Evolutionary conservation across 2,329 filamentous ascomycete genomes (phyloP), one percentile per base, ranked within the genome.

Genomic region (Phialophora macrospora): DNA sequence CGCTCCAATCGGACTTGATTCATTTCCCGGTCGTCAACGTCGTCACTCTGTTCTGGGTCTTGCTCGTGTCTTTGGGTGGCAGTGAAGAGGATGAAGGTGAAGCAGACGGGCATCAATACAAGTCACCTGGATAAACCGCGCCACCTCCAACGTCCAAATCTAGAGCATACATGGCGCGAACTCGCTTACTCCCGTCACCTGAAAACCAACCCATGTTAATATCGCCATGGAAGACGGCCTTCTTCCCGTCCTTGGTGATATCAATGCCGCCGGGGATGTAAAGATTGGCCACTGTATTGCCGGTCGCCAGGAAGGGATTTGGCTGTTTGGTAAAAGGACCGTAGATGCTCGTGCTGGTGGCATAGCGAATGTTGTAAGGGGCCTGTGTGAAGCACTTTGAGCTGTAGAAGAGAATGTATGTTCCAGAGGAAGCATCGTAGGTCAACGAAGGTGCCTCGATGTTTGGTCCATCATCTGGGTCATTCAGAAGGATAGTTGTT

Each of bases 381-480:
- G 80, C 73, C 38, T 81, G 79, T 1, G 80, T 80, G 74, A 80
- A 88, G 74, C 85, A 87, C 38, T 77, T 75, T 4, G 67, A 72
- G 1, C 75, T 72, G 75, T 85, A 89, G 72, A 88, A 87, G 34
- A 89, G 76, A 51, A 86, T 79, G 71, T 88, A 88, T 7, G 77
- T 78, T 22, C 80, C 79, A 3, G 64, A 63, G 11, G 64, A 66
- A 0, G 69, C 69, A 5, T 78, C 77, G 3, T 74, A 64, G 14
- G 85, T 75, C 20, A 85, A 75, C 62, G 80, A 81, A 0, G 87
- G 87, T n/a, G 87, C 87, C 75, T 90, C 87, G 20, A 89, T 81
- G 0, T 89, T 77, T 3, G 86, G 85, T 0, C 86, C 83, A 69
- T 90, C 87, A 2, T 83, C 79, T 34, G 88, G 84, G 55, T 88